Evolutionary conservation across 1,139 yeast species (phyloP), one percentile per base, ranked within the genome.

Genomic region (Arxiozyma bovina): DNA sequence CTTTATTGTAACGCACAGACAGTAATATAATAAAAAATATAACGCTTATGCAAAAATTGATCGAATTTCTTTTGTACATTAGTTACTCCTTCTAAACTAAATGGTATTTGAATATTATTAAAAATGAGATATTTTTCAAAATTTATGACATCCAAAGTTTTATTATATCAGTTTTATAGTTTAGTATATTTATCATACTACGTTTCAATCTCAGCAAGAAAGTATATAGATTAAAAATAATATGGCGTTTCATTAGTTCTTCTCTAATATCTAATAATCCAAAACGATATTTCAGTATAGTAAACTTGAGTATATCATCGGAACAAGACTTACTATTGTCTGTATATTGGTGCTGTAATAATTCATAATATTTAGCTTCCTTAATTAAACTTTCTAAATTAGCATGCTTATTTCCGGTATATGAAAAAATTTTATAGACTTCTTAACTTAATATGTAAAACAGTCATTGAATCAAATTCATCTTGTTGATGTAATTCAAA

Each of bases 221-320:
- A 7, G 59, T 57, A 30, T 57, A 52, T 41, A 62, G 41, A 46
- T 55, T 55, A 50, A 57, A 63, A 9, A 61, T 45, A 12, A 59
- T 48, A 48, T 50, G 56, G 50, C 58, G 55, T 43, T 62, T 60
- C 45, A 59, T 54, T 50, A 54, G 61, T 51, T 64, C 68, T 21
- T 58, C 58, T 38, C 55, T 53, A 8, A 63, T 34, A 25, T 60
- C 59, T n/a, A 23, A 4, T 7, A 48, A 45, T 5, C 56, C 50
- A 18, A 55, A 42, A 17, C 53, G 53, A 20, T 49, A 46, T 6
- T 64, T 55, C n/a, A 62, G 25, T 4, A 64, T 42, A 5, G 60
- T 50, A 17, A 58, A 56, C 8, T 66, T 54, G 9, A 65, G 21
- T 42, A 63, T 56, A 52, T 65, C 67, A 15, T 59, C 61, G 8